Evolutionary conservation across 2,329 filamentous ascomycete genomes (phyloP).

Genomic region (Trichophyton rubrum): DNA sequence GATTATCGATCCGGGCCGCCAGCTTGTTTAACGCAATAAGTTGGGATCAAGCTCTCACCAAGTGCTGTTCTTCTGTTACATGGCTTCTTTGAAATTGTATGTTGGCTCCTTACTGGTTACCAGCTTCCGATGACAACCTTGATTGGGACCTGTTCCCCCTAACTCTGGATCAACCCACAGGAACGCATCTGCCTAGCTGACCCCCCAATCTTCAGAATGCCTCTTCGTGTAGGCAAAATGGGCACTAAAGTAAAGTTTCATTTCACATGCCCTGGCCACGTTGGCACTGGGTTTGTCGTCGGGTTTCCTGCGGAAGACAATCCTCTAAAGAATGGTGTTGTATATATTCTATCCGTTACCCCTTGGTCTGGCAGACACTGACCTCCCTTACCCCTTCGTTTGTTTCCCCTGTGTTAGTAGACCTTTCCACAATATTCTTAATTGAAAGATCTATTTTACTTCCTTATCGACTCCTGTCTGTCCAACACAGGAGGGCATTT

Average conservation of each 20-base stretch:
- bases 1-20: not conserved
- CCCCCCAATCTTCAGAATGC: not conserved
- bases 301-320: not conserved
- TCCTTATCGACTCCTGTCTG: not conserved
- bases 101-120: not conserved
- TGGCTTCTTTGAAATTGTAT: not conserved
- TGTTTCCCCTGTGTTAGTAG: not conserved
- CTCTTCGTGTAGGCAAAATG: not conserved
- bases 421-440: not conserved
- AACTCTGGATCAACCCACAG: not conserved
- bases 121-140: not conserved
- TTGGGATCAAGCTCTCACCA: not conserved
- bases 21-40: not conserved
- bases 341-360: not conserved
- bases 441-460: not conserved
- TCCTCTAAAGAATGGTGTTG: not conserved
- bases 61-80: not conserved
- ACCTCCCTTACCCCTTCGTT: not conserved
- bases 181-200: not conserved
- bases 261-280: constrained; percentile 1
- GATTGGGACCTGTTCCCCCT: not conserved
- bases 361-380: too few relatives aligned
- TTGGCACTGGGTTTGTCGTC: not conserved
- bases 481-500: not conserved
- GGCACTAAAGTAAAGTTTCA: not conserved